Evolutionary conservation across 208 protist genomes (phyloP).

Genomic region (Angomonas deanei): DNA sequence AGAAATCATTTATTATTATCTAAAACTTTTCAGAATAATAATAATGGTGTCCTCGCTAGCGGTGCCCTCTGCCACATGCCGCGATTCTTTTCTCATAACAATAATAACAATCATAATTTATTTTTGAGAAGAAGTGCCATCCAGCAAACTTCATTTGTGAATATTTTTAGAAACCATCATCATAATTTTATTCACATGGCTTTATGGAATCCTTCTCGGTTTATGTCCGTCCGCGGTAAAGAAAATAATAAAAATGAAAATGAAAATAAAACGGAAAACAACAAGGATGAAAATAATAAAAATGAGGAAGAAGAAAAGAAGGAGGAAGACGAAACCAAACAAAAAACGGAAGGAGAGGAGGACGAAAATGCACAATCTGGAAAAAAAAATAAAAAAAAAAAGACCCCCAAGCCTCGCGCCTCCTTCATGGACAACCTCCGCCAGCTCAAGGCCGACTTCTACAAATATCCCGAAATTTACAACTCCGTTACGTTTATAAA

Average conservation of each 20-base stretch:
- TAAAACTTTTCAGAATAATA: neutral
- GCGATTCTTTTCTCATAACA: too few species aligned
- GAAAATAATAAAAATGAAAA: constrained; percentile 4
- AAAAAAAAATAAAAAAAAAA: constrained; percentile 19
- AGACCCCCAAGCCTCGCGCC: constrained; percentile 17
- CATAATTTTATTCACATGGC: neutral
- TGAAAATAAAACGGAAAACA: neutral
- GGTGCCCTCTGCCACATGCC: too few species aligned
- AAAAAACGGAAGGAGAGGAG: constrained; percentile 6
- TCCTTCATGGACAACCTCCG: constrained; percentile 54
- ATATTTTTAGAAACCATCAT: neutral
- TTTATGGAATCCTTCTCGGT: neutral
- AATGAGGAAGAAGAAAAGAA: neutral
- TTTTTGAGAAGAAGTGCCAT: too few species aligned
- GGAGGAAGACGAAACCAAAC: neutral
- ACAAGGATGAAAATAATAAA: neutral
- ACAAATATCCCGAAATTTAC: constrained; percentile 84
- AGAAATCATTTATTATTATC: neutral
- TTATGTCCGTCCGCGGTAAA: neutral
- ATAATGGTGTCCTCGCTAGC: too few species aligned
- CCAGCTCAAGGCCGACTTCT: constrained; percentile 65
- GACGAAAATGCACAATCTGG: constrained; percentile 13
- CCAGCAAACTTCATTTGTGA: too few species aligned
- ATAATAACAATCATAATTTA: too few species aligned
- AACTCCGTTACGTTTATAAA: constrained; percentile 86